Percentiles rank a stretch among this genome's conserved stretches.
Conservation (phyloP, 441 rosid species). For the Mallotus repandus region DNA sequence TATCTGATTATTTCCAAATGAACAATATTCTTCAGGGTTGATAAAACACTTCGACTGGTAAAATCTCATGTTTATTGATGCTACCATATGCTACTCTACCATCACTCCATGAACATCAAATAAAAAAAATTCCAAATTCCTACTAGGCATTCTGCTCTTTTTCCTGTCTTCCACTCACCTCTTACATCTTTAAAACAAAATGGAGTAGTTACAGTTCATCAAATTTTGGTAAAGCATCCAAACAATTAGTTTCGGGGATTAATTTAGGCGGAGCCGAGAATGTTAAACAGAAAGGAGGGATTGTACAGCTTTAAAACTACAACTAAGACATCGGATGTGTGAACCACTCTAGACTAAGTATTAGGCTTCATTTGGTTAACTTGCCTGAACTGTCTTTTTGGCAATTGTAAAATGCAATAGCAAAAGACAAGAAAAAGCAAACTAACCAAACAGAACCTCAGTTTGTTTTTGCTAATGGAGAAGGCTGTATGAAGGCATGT, state of each 20-base stretch:
- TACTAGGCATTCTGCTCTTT: neutral
- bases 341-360: neutral
- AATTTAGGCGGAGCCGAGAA: neutral
- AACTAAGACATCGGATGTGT: constrained; percentile 11
- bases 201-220: too few species aligned
- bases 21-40: too few species aligned
- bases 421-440: too few species aligned
- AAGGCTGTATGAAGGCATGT: constrained; percentile 85
- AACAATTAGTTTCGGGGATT: neutral
- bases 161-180: too few species aligned
- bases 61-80: too few species aligned
- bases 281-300: neutral
- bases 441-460: constrained; percentile 2
- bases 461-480: constrained; percentile 39
- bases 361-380: neutral
- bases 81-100: too few species aligned
- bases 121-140: neutral
- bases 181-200: too few species aligned
- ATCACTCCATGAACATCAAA: neutral
- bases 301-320: constrained; percentile 17
- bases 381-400: constrained; percentile 2
- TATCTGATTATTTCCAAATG: too few species aligned
- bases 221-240: too few species aligned
- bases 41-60: too few species aligned
- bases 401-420: neutral